A percentile compares a stretch with the other conserved stretches of the same genome.
Conservation (phyloP, 1,284 basidiomycete genomes). For the Malassezia sympodialis region DNA sequence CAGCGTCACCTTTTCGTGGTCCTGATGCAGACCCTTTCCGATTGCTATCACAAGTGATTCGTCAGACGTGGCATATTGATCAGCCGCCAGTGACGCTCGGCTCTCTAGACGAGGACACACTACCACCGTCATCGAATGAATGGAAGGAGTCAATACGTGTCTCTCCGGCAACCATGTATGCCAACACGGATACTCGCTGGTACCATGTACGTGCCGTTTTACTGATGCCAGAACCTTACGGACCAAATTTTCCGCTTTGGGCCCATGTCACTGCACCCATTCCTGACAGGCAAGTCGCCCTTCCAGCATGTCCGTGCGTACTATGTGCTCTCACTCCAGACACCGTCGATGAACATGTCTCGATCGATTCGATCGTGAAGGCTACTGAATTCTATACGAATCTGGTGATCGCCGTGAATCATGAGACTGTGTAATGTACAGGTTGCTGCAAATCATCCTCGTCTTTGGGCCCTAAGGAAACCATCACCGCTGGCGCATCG, state of each 20-base stretch:
- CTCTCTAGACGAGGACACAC: conserved; percentile 49
- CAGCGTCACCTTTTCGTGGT: conserved; percentile 8
- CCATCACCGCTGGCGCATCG: conserved; percentile 47
- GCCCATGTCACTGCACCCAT: conserved; percentile 30
- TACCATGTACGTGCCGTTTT: conserved; percentile 45
- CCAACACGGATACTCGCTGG: conserved; percentile 53
- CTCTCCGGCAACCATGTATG: conserved; percentile 55
- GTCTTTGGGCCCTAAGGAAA: conserved; percentile 30
- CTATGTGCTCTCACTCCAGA: conserved; percentile 32
- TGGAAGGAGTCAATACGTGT: conserved; percentile 51
- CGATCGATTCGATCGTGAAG: conserved; percentile 49
- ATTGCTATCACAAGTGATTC: conserved; percentile 50
- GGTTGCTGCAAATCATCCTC: neutral
- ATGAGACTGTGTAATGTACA: conserved; percentile 18
- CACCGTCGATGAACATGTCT: conserved; percentile 58
- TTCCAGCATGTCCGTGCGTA: conserved; percentile 51
- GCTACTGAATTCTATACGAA: conserved; percentile 52
- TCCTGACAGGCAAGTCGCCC: conserved; percentile 47
- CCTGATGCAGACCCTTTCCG: conserved; percentile 44
- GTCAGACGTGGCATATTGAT: conserved; percentile 53
- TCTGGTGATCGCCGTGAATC: conserved; percentile 51
- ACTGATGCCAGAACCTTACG: conserved; percentile 50
- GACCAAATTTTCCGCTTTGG: conserved; percentile 56
- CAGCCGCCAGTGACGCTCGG: conserved; percentile 55
- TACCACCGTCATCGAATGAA: conserved; percentile 52